Evolutionary conservation across 225 moss, liverwort and hornwort species (phyloP).

Genomic region (Takakia lepidozioides): DNA sequence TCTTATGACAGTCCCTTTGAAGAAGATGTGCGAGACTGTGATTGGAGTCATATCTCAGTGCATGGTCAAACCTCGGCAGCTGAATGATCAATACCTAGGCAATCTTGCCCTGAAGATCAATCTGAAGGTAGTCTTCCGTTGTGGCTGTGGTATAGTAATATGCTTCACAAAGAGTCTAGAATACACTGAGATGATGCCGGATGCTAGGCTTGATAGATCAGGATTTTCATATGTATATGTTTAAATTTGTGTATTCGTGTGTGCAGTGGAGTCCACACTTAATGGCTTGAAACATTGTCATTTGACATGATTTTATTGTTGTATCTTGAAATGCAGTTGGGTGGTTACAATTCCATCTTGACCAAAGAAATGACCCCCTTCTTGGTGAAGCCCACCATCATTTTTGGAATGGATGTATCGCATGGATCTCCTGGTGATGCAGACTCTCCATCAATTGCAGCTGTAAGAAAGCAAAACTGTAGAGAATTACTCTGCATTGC

Average conservation of each 20-base stretch:
- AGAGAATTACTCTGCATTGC: no score
- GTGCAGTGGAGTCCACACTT: no score
- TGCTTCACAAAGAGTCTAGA: no score
- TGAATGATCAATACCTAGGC: slow-evolving; percentile 77
- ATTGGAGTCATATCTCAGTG: slow-evolving; percentile 69
- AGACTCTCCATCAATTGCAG: slow-evolving; percentile 83
- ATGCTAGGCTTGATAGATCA: no score
- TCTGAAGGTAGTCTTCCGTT: slow-evolving; percentile 45
- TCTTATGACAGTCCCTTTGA: slow-evolving; percentile 53
- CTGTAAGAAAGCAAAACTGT: no score
- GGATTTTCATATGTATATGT: no score
- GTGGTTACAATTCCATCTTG: slow-evolving; percentile 55
- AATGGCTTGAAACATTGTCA: no score
- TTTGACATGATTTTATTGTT: no score
- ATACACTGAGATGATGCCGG: no score
- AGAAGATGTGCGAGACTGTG: slow-evolving; percentile 55
- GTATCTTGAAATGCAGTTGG: slow-evolving; percentile 48
- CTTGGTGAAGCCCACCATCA: slow-evolving; percentile 51
- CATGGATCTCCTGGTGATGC: slow-evolving; percentile 89
- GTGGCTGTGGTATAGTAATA: no score
- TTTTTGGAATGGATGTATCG: slow-evolving; percentile 91
- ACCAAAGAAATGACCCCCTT: slow-evolving; percentile 15
- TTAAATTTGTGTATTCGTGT: no score
- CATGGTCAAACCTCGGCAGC: slow-evolving; percentile 66
- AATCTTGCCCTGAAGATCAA: slow-evolving; percentile 93